Evolutionary conservation across 257 asterid species (phyloP).

Genomic region (Parsonsia alboflavescens): DNA sequence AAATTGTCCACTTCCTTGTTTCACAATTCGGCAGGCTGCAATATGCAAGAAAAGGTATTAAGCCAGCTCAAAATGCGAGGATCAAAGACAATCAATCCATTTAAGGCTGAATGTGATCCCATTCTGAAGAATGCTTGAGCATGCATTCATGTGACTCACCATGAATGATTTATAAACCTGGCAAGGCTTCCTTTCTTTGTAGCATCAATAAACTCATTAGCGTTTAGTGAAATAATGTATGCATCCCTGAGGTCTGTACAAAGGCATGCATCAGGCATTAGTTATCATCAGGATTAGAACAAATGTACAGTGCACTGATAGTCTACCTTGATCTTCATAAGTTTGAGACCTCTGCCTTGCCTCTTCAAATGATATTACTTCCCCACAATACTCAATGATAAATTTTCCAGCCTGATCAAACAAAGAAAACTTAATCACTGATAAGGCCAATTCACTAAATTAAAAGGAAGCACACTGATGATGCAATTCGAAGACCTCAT

Average conservation of each 20-base stretch:
- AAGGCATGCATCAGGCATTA: conserved; percentile 20
- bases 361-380: conserved; percentile 71
- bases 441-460: neutral
- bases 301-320: conserved; percentile 16
- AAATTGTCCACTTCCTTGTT: conserved; percentile 93
- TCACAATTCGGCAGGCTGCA: conserved; percentile 91
- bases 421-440: conserved; percentile 4
- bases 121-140: neutral
- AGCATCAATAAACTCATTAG: conserved; percentile 73
- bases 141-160: conserved; percentile 42
- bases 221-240: conserved; percentile 67
- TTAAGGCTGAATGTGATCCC: neutral
- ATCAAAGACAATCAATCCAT: neutral
- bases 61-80: neutral
- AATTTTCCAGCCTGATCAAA: conserved; percentile 74
- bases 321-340: conserved; percentile 72
- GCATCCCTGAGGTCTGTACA: conserved; percentile 72
- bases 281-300: conserved; percentile 19
- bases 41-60: conserved; percentile 17
- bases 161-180: conserved; percentile 88
- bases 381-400: conserved; percentile 89
- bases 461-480: neutral
- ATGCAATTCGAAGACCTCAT: neutral
- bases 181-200: conserved; percentile 85
- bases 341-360: conserved; percentile 62